Evolutionary conservation across 2,329 filamentous ascomycete species (phyloP), one percentile per base, ranked within the genome.

Genomic region (Pyrenochaeta sp.): DNA sequence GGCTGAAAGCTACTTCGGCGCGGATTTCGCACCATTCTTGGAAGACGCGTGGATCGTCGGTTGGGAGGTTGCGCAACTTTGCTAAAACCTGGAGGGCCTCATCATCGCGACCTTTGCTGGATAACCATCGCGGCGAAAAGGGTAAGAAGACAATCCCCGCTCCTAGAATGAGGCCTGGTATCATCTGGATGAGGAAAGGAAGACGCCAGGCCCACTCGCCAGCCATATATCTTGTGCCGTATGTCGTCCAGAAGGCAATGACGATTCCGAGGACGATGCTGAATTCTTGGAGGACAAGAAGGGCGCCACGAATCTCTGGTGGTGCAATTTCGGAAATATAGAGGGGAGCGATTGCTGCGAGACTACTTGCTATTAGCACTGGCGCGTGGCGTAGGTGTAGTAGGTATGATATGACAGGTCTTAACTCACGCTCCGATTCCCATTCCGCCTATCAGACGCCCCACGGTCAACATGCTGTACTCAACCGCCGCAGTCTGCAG

Each of bases 61-160:
- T 59, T 0, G 84, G 82, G 2, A 86, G 73, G 32, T 79, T 77
- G 10, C 85, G 82, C 7, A 88, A 74, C 58, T 79, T 82, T 5
- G 75, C 73, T 0, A 87, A 73, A n/a, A 77, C 80, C 7, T 76
- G 56, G 5, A 86, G 73, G 0, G 82, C 80, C 54, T 86, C 84
- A 4, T 82, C 75, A 32, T 85, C 75, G 2, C 71, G 72, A 36
- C 71, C 70, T 60, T 73, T 71, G 40, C 78, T 79, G 7, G 79
- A 79, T 0, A 87, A 78, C 79, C 84, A 87, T 30, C 85, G 78
- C 0, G 85, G 85, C 0, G 84, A 86, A 64, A 83, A 86, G 0
- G 85, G 85, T 40, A 86, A 76, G 58, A 83, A 78, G 25, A 74
- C 59, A 27, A 84, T 81, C 8, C 80, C 80, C 30, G 68, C 44